A percentile compares a stretch with the other conserved stretches of the same genome.
These are phyloP conservation scores for Dioscorea cayenensis DNA, from an alignment of 116 monocot genomes.

Conservation along the genomic window DNA sequence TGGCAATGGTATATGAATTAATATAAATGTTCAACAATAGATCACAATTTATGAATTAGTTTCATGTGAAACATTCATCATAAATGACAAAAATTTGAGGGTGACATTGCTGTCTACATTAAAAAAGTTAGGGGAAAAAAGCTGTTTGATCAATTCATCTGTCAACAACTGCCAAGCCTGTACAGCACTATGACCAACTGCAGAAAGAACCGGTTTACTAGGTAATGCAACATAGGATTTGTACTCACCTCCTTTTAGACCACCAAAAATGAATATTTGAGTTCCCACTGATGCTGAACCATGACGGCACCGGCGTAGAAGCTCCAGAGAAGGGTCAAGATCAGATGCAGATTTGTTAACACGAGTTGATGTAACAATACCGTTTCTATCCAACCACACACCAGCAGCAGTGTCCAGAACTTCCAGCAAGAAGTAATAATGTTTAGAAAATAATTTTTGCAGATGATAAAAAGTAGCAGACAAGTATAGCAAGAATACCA, in stretches of 20 bases:
- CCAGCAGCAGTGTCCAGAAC: constrained; percentile 99
- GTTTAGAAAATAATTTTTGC: constrained; percentile 1
- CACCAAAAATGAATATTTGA: constrained; percentile 74
- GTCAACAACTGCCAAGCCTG: not conserved
- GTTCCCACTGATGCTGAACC: constrained; percentile 67
- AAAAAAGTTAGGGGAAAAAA: not conserved
- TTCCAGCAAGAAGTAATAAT: constrained; percentile 28
- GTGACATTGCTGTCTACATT: not conserved
- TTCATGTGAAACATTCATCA: too few relatives aligned
- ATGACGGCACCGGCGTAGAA: constrained; percentile 89
- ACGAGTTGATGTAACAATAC: constrained; percentile 66
- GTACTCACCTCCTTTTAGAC: constrained; percentile 82
- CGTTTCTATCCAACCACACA: constrained; percentile 92
- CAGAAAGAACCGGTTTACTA: not conserved
- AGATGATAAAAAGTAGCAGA: constrained; percentile 10
- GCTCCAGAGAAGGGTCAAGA: constrained; percentile 60
- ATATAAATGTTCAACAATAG: too few relatives aligned
- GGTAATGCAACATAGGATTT: not conserved
- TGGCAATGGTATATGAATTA: too few relatives aligned
- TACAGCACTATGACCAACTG: not conserved
- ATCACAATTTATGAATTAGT: too few relatives aligned
- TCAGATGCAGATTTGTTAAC: constrained; percentile 46
- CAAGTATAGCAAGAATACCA: not conserved
- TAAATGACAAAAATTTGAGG: not conserved
- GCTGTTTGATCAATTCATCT: not conserved